Conservation (phyloP, 768 basidiomycete species). For the Rhizopogon vulgaris region DNA sequence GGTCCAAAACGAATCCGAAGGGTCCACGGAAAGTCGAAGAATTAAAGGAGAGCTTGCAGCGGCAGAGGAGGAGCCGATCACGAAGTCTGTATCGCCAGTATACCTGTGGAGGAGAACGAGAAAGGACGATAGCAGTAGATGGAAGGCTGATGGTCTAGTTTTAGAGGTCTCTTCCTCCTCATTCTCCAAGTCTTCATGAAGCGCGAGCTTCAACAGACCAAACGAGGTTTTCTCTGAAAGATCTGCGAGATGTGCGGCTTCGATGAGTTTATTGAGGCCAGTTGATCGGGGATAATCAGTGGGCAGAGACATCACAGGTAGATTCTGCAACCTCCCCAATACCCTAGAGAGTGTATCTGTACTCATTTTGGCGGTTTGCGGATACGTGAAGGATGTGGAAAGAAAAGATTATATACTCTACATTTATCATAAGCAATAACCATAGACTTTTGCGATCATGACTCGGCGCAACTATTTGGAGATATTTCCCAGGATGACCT, state of each 20-base stretch:
- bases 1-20: slow-evolving; percentile 84
- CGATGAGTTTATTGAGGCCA: slow-evolving; percentile 70
- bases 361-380: slow-evolving; percentile 18
- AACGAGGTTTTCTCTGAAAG: slow-evolving; percentile 71
- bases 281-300: slow-evolving; percentile 92
- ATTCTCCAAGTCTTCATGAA: slow-evolving; percentile 50
- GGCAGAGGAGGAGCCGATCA: slow-evolving; percentile 85
- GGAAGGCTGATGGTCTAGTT: slow-evolving; percentile 75
- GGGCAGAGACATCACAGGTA: slow-evolving; percentile 88
- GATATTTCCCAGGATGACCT: no score
- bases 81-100: slow-evolving; percentile 90
- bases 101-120: slow-evolving; percentile 87
- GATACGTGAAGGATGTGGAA: neutral
- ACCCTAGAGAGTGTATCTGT: slow-evolving; percentile 42
- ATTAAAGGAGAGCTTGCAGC: slow-evolving; percentile 73
- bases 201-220: slow-evolving; percentile 76
- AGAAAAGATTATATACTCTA: neutral
- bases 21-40: slow-evolving; percentile 76
- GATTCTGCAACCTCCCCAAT: slow-evolving; percentile 60
- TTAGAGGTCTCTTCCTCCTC: slow-evolving; percentile 35
- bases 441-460: no score
- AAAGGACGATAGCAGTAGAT: slow-evolving; percentile 90
- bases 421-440: no score
- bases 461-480: no score
- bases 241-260: slow-evolving; percentile 68